These are phyloP conservation scores for Diaporthe sp. DNA, from an alignment of 2,329 filamentous ascomycete genomes.

Conservation along the genomic window DNA sequence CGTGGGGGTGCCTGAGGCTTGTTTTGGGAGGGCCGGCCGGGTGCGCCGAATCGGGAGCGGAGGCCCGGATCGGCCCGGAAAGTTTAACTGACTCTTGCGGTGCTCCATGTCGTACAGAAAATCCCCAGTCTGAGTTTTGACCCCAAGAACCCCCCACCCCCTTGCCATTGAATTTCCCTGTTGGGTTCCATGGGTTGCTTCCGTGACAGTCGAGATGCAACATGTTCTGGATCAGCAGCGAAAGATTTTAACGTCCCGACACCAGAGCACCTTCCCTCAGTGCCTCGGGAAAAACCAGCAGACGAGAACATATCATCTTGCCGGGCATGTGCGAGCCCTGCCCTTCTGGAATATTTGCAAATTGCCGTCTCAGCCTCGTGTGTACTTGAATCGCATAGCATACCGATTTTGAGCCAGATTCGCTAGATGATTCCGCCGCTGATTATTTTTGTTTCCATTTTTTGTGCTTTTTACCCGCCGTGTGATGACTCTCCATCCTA, in stretches of 20 bases:
- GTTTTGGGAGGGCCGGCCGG: background rate
- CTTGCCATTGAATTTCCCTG: background rate
- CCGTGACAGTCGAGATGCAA: background rate
- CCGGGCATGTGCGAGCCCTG: background rate
- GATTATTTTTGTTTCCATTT: constrained; percentile 28
- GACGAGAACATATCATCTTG: background rate
- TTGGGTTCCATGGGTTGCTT: background rate
- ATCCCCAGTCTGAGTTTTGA: background rate
- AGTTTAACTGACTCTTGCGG: background rate
- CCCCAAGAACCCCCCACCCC: no score
- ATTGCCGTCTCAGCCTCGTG: background rate
- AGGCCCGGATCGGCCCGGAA: constrained; percentile 6
- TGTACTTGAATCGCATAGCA: background rate
- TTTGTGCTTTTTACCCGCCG: constrained; percentile 25
- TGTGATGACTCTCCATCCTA: constrained; percentile 20
- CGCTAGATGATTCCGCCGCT: background rate
- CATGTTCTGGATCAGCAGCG: background rate
- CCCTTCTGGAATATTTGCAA: background rate
- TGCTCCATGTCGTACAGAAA: background rate
- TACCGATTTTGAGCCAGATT: background rate
- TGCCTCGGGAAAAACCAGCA: background rate
- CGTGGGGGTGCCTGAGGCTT: background rate
- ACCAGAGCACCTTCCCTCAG: no score
- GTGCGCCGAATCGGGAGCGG: background rate
- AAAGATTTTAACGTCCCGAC: background rate